Evolutionary conservation across 1,284 basidiomycete species (phyloP).

Genomic region (Chalciporus piperatoides): DNA sequence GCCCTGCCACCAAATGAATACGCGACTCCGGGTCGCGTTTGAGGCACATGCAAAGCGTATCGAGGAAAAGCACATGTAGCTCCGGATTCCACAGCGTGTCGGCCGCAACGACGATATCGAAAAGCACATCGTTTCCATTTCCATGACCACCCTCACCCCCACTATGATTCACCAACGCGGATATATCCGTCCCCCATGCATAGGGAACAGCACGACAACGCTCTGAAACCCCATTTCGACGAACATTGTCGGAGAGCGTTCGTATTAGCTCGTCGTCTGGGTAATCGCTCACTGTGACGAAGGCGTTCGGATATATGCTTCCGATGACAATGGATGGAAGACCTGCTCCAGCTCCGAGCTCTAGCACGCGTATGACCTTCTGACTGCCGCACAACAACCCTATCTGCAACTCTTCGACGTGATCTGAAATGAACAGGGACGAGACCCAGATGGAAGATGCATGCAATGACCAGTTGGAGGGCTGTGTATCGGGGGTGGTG

Average conservation of each 20-base stretch:
- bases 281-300: constrained; percentile 63
- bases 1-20: constrained; percentile 59
- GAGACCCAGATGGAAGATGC: constrained; percentile 72
- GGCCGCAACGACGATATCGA: constrained; percentile 65
- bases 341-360: constrained; percentile 70
- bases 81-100: constrained; percentile 75
- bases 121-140: constrained; percentile 31
- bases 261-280: constrained; percentile 61
- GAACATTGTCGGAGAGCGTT: constrained; percentile 56
- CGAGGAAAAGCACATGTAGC: constrained; percentile 49
- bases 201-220: constrained; percentile 52
- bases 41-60: constrained; percentile 48
- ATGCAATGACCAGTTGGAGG: constrained; percentile 69
- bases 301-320: constrained; percentile 39
- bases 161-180: constrained; percentile 30
- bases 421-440: constrained; percentile 61
- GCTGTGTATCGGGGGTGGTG: constrained; percentile 57
- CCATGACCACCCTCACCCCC: background rate
- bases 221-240: constrained; percentile 43
- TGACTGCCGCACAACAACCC: constrained; percentile 1
- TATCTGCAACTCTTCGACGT: constrained; percentile 38
- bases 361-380: constrained; percentile 46
- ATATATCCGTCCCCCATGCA: constrained; percentile 58
- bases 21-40: constrained; percentile 42
- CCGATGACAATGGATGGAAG: constrained; percentile 66